Evolutionary conservation across 2,329 filamentous ascomycete genomes (phyloP), one percentile per base, ranked within the genome.

Genomic region (Fusarium floridanum): DNA sequence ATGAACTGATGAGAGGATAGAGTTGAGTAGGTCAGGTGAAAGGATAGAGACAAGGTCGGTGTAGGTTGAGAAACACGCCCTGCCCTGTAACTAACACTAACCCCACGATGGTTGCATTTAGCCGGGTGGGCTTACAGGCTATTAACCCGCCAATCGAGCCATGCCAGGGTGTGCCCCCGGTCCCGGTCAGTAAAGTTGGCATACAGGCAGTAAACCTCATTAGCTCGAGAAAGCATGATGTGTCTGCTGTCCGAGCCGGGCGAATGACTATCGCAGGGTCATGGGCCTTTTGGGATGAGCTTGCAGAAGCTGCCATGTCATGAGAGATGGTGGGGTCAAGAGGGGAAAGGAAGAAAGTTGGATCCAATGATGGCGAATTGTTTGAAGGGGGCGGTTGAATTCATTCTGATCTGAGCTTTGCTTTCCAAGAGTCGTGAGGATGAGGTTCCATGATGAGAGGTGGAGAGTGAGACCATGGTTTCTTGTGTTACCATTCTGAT

Each of bases 291-390:
- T 39, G 59, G 61, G 61, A 64, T 4, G 53, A 55, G 39, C 50
- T 59, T 61, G 37, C 53, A 59, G 50, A 45, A 61, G 37, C 41
- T 39, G 32, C 55, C 55, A 36, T 72, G 72, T 63, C 75, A 76
- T 77, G 71, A 71, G 59, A 66, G 56, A 67, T 69, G 68, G 71
- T 66, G 76, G 75, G 76, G 73, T 75, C 43, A 53, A 67, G 76
- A 77, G 76, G 75, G 76, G 66, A 70, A 67, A 45, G 22, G n/a
- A 36, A 50, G 37, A 39, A 36, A 61, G 17, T 27, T 20, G 61
- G 48, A 50, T 41, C 66, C 61, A 48, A 60, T 67, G 24, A 61
- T 56, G 45, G 43, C 27, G 34, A 39, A 17, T 14, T 45, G 60
- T 50, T 53, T 32, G 32, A 34, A 34, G 43, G n/a, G 17, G 32